Base-by-base conservation (phyloP, 1,284 basidiomycete species). In the Cutaneotrichosporon sp. region DNA sequence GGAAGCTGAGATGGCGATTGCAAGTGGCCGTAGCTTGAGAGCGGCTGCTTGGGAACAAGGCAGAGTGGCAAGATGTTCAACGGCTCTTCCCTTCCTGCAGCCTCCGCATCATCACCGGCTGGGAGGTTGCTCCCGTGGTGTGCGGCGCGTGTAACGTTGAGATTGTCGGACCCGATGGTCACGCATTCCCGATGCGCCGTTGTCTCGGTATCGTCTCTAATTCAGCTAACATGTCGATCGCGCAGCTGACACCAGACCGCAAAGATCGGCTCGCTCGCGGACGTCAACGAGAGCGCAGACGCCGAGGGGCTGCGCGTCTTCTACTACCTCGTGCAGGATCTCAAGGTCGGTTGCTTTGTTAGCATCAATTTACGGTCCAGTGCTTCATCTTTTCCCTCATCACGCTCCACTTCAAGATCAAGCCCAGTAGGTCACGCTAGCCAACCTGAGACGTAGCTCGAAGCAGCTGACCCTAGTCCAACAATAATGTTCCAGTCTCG, bases 361-460 rank as follows among this genome's bases (percentile, higher is more conserved):
- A 6, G 5, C 0, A 36, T 5, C 38, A 36, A 8, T 47, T 46
- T 13, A 46, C 38, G 51, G 31, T 32, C 0, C 40, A 97, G 95
- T 97, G 94, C 81, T 86, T 97, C 69, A 95, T 98, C 72, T 97
- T 98, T 82, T 97, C 95, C 21, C 86, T 99, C 69, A 98, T 98
- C 78, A 92, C 92, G 14, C 86, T 98, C 51, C 94, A 99, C 84
- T 98, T 98, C 89, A 98, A 98, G 84, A 98, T 99, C 86, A 98
- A 99, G 85, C 96, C 96, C 21, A 97, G 81, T 82, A 66, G 74
- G 80, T 75, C 1, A 10, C 2, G 16, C 5, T 18, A 18, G 18
- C 4, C 26, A 18, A 10, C 4, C 26, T 26, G 46, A 10, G 5
- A 36, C 18, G 21, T 9, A 8, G 14, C 26, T 5, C 2, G 16